phyloP scores from a whole-genome alignment of 768 basidiomycete species.

The Pulveroboletus ravenelii region DNA sequence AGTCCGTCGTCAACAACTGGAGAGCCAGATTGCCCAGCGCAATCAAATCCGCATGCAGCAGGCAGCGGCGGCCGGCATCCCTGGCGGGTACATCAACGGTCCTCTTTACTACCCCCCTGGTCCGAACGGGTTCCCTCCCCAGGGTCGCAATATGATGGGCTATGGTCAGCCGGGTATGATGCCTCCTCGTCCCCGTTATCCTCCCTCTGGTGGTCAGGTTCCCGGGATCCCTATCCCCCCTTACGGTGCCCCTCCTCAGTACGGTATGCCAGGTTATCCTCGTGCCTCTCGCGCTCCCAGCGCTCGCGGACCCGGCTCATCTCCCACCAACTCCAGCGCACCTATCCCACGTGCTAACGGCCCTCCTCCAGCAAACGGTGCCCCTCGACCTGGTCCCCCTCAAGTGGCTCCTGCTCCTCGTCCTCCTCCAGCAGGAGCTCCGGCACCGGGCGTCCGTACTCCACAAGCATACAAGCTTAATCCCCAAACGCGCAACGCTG shows the following conservation, averaged over 20 bases:
- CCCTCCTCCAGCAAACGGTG: constrained; percentile 52
- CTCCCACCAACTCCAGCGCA: constrained; percentile 59
- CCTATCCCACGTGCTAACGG: constrained; percentile 65
- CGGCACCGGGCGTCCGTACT: constrained; percentile 38
- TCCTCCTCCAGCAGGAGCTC: constrained; percentile 40
- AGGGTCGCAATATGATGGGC: constrained; percentile 59
- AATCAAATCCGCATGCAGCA: constrained; percentile 95
- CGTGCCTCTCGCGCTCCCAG: constrained; percentile 56
- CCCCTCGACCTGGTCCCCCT: constrained; percentile 43
- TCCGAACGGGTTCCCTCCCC: constrained; percentile 76
- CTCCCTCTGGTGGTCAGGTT: constrained; percentile 63
- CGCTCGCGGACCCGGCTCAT: constrained; percentile 64
- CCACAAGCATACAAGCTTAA: constrained; percentile 32
- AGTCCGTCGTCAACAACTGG: constrained; percentile 95
- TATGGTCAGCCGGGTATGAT: constrained; percentile 87
- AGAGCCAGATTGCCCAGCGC: constrained; percentile 98
- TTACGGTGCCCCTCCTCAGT: constrained; percentile 75
- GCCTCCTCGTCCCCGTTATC: constrained; percentile 83
- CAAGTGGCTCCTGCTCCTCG: constrained; percentile 41
- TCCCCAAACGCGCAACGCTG: constrained; percentile 35
- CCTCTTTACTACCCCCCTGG: constrained; percentile 73
- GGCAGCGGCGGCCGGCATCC: constrained; percentile 79
- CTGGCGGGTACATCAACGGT: constrained; percentile 43
- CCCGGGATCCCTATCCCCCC: constrained; percentile 76
- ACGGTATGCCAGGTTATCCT: constrained; percentile 66